phyloP scores from a whole-genome alignment of 164 flowering plant species.

The Berberis vulgaris region DNA sequence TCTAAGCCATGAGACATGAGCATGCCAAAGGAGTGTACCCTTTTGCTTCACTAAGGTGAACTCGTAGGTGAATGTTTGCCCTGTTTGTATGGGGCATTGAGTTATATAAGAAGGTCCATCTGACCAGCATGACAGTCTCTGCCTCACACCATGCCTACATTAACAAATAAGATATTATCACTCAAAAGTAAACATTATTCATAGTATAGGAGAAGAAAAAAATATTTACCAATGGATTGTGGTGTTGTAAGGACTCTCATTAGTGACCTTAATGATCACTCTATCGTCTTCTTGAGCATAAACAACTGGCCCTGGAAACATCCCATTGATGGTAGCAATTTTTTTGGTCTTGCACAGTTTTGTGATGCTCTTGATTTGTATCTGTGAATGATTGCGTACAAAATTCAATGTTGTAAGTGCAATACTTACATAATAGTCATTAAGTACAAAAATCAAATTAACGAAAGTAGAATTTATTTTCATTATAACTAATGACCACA shows the following conservation, averaged over 20 bases:
- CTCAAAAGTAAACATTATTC: too few relatives aligned
- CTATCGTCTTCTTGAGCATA: slow-evolving; percentile 61
- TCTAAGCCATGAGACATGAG: slow-evolving; percentile 66
- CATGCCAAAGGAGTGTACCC: slow-evolving; percentile 74
- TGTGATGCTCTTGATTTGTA: slow-evolving; percentile 41
- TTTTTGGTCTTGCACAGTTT: slow-evolving; percentile 43
- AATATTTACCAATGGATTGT: slow-evolving; percentile 58
- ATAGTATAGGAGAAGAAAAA: background rate
- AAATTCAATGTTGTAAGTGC: background rate
- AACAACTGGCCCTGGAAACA: slow-evolving; percentile 57
- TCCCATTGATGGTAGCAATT: slow-evolving; percentile 45
- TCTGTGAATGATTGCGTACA: slow-evolving; percentile 10
- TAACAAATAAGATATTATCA: too few relatives aligned
- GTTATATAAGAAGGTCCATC: slow-evolving; percentile 72
- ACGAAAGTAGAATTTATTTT: too few relatives aligned
- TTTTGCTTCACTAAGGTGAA: slow-evolving; percentile 46
- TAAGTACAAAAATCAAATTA: too few relatives aligned
- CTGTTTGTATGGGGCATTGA: slow-evolving; percentile 63
- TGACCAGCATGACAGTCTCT: slow-evolving; percentile 46
- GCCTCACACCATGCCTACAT: slow-evolving; percentile 61
- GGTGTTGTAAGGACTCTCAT: slow-evolving; percentile 43
- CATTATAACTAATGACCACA: too few relatives aligned
- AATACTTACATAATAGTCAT: too few relatives aligned
- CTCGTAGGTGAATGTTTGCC: slow-evolving; percentile 46
- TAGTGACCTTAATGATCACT: slow-evolving; percentile 45